phyloP scores from a whole-genome alignment of 805 yeast genomes.

The Yarrowia yakushimensis region DNA sequence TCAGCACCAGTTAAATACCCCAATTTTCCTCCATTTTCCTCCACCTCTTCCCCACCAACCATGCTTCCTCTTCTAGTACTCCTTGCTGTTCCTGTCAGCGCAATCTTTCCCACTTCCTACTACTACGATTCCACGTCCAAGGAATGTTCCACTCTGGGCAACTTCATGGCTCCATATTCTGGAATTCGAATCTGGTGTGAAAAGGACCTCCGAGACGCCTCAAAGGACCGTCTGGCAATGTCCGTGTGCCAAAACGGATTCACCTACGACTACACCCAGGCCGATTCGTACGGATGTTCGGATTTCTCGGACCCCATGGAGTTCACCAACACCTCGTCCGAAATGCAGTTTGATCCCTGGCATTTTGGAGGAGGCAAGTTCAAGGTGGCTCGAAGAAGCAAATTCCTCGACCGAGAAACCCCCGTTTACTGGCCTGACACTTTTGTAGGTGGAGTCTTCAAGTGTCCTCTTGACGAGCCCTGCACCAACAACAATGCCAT shows the following conservation, averaged over 20 bases:
- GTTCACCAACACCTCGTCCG: not conserved
- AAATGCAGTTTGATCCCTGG: not conserved
- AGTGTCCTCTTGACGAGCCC: conserved; percentile 38
- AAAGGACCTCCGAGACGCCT: not conserved
- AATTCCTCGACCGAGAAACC: conserved; percentile 46
- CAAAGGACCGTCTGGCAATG: not conserved
- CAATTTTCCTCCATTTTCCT: no score
- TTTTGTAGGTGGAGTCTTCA: conserved; percentile 62
- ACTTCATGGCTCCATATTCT: conserved; percentile 19
- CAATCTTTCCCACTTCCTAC: not conserved
- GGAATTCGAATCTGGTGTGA: conserved; percentile 20
- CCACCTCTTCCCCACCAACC: no score
- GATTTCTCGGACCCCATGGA: not conserved
- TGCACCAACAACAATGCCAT: conserved; percentile 28
- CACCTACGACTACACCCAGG: not conserved
- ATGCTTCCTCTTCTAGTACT: not conserved
- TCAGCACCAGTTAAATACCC: not conserved
- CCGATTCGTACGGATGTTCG: not conserved
- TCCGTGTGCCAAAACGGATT: conserved; percentile 15
- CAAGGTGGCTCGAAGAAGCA: conserved; percentile 54
- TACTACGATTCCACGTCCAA: not conserved
- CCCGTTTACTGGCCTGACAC: conserved; percentile 53
- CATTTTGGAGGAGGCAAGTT: conserved; percentile 41
- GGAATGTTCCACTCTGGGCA: not conserved
- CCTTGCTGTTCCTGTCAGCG: not conserved